Evolutionary conservation across 805 yeast species (phyloP).

Genomic region (Naumovozyma baii): DNA sequence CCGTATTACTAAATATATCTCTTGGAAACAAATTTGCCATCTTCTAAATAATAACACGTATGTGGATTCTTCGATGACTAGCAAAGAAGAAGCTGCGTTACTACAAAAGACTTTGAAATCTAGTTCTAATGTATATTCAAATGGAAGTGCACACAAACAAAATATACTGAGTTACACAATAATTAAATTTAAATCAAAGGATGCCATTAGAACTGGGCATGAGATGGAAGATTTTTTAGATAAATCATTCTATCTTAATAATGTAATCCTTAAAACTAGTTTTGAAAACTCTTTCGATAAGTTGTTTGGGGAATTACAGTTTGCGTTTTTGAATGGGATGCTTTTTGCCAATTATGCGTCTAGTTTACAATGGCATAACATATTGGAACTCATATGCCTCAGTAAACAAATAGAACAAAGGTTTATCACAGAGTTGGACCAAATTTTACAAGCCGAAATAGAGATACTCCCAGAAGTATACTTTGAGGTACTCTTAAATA

Average conservation of each 20-base stretch:
- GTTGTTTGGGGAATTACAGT: constrained; percentile 45
- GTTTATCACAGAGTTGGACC: constrained; percentile 10
- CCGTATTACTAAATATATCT: constrained; percentile 7
- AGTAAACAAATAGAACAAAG: constrained; percentile 9
- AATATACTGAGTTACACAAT: constrained; percentile 13
- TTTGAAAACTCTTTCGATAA: constrained; percentile 25
- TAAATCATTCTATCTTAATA: constrained; percentile 47
- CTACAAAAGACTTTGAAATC: constrained; percentile 9
- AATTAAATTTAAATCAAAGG: constrained; percentile 23
- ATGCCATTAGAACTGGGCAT: constrained; percentile 28
- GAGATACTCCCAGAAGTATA: constrained; percentile 20
- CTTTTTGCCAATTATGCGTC: constrained; percentile 56
- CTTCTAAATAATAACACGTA: constrained; percentile 6
- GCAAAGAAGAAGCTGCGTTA: constrained; percentile 17
- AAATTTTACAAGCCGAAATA: constrained; percentile 14
- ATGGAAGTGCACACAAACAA: constrained; percentile 2
- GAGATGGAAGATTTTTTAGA: constrained; percentile 47
- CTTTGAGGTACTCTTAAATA: constrained; percentile 15
- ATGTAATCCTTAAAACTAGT: constrained; percentile 23
- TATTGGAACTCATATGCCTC: constrained; percentile 33
- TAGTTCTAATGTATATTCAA: not conserved
- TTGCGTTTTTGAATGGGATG: constrained; percentile 40
- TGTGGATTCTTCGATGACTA: constrained; percentile 26
- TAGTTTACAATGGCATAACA: constrained; percentile 51
- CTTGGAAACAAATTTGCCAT: constrained; percentile 10